phyloP scores from a whole-genome alignment of 2,329 filamentous ascomycete genomes.

The Xylariaceae sp. region DNA sequence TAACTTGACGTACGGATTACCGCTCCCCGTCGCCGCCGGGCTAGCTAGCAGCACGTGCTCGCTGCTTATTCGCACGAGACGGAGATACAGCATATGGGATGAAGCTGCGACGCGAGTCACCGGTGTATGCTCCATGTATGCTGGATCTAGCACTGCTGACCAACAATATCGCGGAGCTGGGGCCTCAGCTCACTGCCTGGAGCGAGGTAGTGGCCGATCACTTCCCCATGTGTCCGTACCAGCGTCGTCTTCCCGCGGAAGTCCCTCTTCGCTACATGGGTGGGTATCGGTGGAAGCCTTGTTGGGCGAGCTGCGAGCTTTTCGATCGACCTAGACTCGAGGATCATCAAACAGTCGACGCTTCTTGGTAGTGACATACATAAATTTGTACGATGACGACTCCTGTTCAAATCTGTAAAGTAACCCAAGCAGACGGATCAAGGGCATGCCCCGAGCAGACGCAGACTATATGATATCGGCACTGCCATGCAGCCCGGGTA shows the following conservation, averaged over 20 bases:
- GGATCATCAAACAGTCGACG: neutral
- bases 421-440: too few species aligned
- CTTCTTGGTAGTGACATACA: neutral
- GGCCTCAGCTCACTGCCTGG: neutral
- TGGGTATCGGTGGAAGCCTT: neutral
- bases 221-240: conserved; percentile 9
- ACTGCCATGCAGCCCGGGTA: neutral
- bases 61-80: neutral
- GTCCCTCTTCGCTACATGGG: neutral
- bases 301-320: neutral
- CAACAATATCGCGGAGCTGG: neutral
- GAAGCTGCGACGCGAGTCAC: neutral
- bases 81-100: neutral
- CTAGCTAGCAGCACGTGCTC: neutral
- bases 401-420: neutral
- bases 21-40: neutral
- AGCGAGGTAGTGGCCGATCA: conserved; percentile 1
- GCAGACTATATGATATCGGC: neutral
- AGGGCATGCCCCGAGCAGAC: too few species aligned
- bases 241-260: neutral
- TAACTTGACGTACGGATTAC: neutral
- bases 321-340: neutral
- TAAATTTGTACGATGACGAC: neutral
- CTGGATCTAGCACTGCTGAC: neutral
- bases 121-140: neutral